phyloP scores from a whole-genome alignment of 2,329 filamentous ascomycete species.

The Apiospora rasikravindrae region DNA sequence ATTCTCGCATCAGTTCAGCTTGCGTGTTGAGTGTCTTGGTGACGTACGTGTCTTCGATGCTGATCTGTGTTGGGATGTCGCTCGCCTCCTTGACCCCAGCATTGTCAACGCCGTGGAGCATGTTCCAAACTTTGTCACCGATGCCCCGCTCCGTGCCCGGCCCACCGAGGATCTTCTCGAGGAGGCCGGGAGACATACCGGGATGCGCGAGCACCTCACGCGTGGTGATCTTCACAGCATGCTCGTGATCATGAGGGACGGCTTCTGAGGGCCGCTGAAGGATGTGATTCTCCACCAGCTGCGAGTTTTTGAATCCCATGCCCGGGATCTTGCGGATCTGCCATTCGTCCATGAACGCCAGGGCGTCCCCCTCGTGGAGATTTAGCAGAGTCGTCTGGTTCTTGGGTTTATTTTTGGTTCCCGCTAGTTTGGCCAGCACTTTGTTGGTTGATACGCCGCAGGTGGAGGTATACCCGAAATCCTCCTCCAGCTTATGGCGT shows the following conservation, averaged over 20 bases:
- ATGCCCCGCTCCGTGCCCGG: conserved; percentile 74
- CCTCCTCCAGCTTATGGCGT: conserved; percentile 72
- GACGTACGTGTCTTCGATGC: conserved; percentile 90
- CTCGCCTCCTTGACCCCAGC: conserved; percentile 74
- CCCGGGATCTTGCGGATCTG: conserved; percentile 83
- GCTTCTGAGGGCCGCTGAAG: conserved; percentile 38
- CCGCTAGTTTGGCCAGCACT: conserved; percentile 82
- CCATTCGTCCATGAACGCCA: conserved; percentile 74
- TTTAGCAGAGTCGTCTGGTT: conserved; percentile 85
- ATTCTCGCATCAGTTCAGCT: conserved; percentile 68
- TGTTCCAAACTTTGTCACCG: conserved; percentile 73
- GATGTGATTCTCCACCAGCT: conserved; percentile 68
- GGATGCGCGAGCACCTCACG: conserved; percentile 64
- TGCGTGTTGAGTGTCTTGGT: conserved; percentile 68
- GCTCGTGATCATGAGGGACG: conserved; percentile 44
- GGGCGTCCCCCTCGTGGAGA: conserved; percentile 61
- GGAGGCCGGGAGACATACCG: conserved; percentile 63
- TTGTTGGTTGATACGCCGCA: conserved; percentile 91
- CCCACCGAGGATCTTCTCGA: conserved; percentile 74
- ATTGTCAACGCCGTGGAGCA: conserved; percentile 82
- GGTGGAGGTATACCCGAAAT: conserved; percentile 85
- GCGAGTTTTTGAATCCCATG: conserved; percentile 80
- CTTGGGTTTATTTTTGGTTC: conserved; percentile 83
- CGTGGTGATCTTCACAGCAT: conserved; percentile 61
- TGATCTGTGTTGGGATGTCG: conserved; percentile 83